Percentiles rank a stretch among this genome's conserved stretches.
phyloP scores from a whole-genome alignment of 371 early-diverging fungal species.

The Lichtheimia corymbifera region DNA sequence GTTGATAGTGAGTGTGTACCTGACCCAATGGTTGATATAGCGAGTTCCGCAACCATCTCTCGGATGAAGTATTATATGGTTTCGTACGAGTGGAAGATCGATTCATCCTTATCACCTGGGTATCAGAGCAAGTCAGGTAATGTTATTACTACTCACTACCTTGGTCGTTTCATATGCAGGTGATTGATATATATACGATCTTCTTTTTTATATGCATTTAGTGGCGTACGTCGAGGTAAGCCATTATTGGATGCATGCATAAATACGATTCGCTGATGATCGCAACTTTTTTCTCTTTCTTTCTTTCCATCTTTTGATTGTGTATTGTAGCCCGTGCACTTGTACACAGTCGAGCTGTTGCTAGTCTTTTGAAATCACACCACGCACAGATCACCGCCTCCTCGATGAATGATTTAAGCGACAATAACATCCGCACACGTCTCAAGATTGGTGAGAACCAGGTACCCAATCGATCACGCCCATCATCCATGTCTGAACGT shows the following conservation, averaged over 20 bases:
- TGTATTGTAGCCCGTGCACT: constrained; percentile 65
- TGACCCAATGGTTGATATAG: constrained; percentile 13
- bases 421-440: constrained; percentile 36
- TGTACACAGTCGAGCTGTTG: constrained; percentile 72
- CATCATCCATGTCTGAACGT: constrained; percentile 34
- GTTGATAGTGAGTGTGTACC: not conserved
- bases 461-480: constrained; percentile 39
- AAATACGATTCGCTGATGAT: not conserved
- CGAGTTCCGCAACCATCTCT: constrained; percentile 59
- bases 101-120: constrained; percentile 65
- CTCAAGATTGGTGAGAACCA: constrained; percentile 41
- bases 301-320: constrained; percentile 1
- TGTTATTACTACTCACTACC: not conserved
- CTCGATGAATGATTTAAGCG: constrained; percentile 40
- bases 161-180: not conserved
- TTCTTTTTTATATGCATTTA: constrained; percentile 13
- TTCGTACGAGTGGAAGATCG: constrained; percentile 64
- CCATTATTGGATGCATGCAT: not conserved
- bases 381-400: constrained; percentile 57
- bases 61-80: constrained; percentile 69
- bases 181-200: constrained; percentile 8
- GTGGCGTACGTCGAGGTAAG: constrained; percentile 66
- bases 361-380: constrained; percentile 53
- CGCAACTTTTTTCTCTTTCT: not conserved
- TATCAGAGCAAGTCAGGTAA: constrained; percentile 72